A percentile compares a stretch with the other conserved stretches of the same genome.
These are phyloP conservation scores for Leccinum subtestaceum DNA, from an alignment of 768 basidiomycete genomes.

Conservation along the genomic window DNA sequence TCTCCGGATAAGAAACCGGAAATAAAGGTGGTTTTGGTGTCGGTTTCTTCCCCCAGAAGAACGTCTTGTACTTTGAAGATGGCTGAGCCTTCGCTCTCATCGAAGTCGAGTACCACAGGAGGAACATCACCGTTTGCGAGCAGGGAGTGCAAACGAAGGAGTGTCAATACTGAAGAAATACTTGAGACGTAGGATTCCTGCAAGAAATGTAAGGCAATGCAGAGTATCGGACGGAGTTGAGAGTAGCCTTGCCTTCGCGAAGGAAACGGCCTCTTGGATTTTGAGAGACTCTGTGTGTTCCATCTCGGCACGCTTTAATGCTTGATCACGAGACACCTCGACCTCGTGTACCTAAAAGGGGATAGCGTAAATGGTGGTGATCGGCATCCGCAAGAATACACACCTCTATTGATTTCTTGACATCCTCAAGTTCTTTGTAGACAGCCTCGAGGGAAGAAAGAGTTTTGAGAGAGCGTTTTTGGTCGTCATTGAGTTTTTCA, in stretches of 20 bases:
- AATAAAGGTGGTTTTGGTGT: slow-evolving; percentile 49
- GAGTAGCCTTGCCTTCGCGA: slow-evolving; percentile 49
- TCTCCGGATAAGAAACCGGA: slow-evolving; percentile 54
- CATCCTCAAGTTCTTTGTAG: slow-evolving; percentile 78
- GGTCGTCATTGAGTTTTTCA: slow-evolving; percentile 85
- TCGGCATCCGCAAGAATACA: slow-evolving; percentile 36
- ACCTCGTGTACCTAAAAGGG: slow-evolving; percentile 55
- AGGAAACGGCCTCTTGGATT: slow-evolving; percentile 52
- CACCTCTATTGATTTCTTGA: slow-evolving; percentile 85
- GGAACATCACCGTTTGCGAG: slow-evolving; percentile 46
- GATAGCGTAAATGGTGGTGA: slow-evolving; percentile 1
- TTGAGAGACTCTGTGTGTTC: slow-evolving; percentile 56
- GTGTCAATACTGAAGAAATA: slow-evolving; percentile 50
- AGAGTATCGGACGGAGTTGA: not conserved
- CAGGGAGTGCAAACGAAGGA: slow-evolving; percentile 56
- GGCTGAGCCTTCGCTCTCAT: slow-evolving; percentile 51
- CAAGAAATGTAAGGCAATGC: slow-evolving; percentile 1
- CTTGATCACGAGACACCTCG: slow-evolving; percentile 55
- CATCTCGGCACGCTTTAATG: slow-evolving; percentile 51
- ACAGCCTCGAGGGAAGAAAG: slow-evolving; percentile 75
- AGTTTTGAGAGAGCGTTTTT: slow-evolving; percentile 68
- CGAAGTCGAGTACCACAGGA: slow-evolving; percentile 41
- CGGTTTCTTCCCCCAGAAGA: slow-evolving; percentile 55
- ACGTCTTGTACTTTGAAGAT: slow-evolving; percentile 51
- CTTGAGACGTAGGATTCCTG: slow-evolving; percentile 46